Base-by-base conservation (phyloP, 345 rosid species). In the Brassica nigra region DNA sequence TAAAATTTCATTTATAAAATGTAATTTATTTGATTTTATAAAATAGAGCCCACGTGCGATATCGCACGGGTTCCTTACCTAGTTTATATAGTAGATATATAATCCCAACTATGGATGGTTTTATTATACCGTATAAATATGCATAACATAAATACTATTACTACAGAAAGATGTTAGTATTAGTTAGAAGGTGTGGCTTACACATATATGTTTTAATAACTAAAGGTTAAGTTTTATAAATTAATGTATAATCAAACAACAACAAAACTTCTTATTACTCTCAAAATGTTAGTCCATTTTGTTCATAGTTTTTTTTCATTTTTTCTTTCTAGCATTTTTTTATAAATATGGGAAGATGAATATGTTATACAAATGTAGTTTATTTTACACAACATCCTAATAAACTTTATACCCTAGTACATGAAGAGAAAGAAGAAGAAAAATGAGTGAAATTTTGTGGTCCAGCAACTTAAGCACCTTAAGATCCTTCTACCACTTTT, bases 401-500 rank as follows among this genome's bases (percentile, higher is more conserved):
- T 39, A 71, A 36, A 4, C 12, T 34, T 15, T 55, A 33, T 11
- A 71, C 59, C 33, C 63, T 66, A 57, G 42, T 29, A 73, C 64
- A 47, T 73, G 62, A 8, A 52, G 30, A 68, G 68, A 39, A 44
- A 18, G 28, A 57, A 0, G 5, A 6, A 16, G 8, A 39, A 9
- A 75, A 23, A 0, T 58, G 76, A 71, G 77, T 42, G 11, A 47
- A 75, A 42, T 12, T 54, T 57, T 66, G 84, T 81, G 84, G 84
- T 81, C 84, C 84, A 81, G 42, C 67, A 75, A 76, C 63, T 55
- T 47, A 34, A 69, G 69, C 72, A 49, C 57, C 74, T 75, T 71
- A 71, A 71, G 80, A 76, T 71, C 80, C 74, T 71, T 70, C 67
- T 65, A 23, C 80, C 69, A 80, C 83, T 71, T 66, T 44, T 58